Base-by-base conservation (phyloP, 331 rosid genomes). In the Rosa hybrid region DNA sequence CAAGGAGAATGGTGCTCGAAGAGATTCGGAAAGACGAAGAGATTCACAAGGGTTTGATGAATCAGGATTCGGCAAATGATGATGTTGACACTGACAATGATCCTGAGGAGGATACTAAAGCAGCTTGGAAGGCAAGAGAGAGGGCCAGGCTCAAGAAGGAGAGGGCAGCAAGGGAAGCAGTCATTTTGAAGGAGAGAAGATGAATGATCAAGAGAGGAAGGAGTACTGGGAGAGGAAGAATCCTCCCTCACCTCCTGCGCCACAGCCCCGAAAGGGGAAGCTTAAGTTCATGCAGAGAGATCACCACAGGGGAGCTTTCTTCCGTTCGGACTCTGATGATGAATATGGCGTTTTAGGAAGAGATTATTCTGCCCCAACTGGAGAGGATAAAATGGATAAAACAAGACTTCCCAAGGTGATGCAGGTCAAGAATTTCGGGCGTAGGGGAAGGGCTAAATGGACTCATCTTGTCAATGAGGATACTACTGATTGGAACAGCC, bases 91-190 rank as follows among this genome's bases (percentile, higher is more conserved):
- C 38, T 42, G 97, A 92, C 86, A 97, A 94, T 71, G 97, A 91
- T 86, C 97, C 97, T 68, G 97, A 94, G 81, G 95, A 92, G 45
- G 45, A 42, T 76, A 92, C 91, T 54, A 97, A 94, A 77, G 95
- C 94, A 77, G 94, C 94, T 81, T 94, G 97, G 97, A 91, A 91
- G 88, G 91, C 85, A 42, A 87, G 97, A 81, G 97, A 94, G 90
- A 92, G 92, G 20, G 86, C 97, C 44, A 42, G 45, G 45, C 45
- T 42, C 84, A 94, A 92, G 90, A 86, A 94, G 75, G 91, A 84
- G 5, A 82, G 92, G 20, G 97, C 91, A 71, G 95, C 95, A 42
- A 42, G 45, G 45, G 45, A 42, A 42, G 45, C 45, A 5, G 8
- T 42, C 45, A 5, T 5, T 42, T 5, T 42, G 45, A 42, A 97